Evolutionary conservation across 371 early-diverging fungal species (phyloP), one percentile per base, ranked within the genome.

Genomic region (Mortierella sp.): DNA sequence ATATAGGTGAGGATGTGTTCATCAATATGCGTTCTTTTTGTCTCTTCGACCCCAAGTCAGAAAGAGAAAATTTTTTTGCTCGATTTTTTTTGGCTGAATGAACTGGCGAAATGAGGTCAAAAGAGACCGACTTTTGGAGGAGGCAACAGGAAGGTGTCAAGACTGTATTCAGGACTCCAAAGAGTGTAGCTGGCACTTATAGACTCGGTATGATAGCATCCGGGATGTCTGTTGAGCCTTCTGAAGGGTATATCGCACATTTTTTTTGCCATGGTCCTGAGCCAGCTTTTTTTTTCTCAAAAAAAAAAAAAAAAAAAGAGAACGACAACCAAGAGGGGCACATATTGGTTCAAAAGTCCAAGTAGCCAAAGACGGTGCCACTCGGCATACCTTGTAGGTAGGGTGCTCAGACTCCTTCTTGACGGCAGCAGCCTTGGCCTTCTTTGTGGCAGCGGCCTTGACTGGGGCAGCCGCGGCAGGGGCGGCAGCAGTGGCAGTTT

Each of bases 331-430:
- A 53, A 39, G 39, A 21, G 37, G 19, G 46, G 11, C 24, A 19
- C 15, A 6, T 26, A 14, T n/a, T n/a, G n/a, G n/a, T n/a, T n/a
- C n/a, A n/a, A n/a, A n/a, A n/a, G n/a, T n/a, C n/a, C n/a, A n/a
- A 41, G 24, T 23, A 17, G 37, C 17, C 7, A 15, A 26, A 24
- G 54, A 34, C 17, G 19, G 27, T n/a, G 9, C 2, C 7, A 8
- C 14, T 17, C 27, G 21, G 47, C 14, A 37, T 66, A 72, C 72
- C 72, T 72, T 72, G 66, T 72, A 72, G 53, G 72, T 60, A 51
- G 72, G 72, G 57, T 70, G 71, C 37, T 70, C 71, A 48, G 72
- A 55, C 17, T 72, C 72, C 66, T 72, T 72, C 66, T 65, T 65
- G 72, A 56, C 26, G 47, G 66, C 48, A 28, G 56, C 57, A 8